Base-by-base conservation (phyloP, 2,329 filamentous ascomycete species). In the Aspergillus tubingensis region DNA sequence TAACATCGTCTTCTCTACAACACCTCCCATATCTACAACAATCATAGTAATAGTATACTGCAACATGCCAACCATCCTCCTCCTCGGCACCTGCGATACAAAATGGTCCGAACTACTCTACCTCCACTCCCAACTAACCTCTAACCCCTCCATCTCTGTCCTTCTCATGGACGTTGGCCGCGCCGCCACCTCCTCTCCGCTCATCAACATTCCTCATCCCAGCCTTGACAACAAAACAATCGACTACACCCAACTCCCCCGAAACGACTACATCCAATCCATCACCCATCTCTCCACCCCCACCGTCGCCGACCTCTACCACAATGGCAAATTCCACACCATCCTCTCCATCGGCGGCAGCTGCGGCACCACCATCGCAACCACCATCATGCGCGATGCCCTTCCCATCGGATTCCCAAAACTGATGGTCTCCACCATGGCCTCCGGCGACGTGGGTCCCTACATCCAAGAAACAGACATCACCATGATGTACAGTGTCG, bases 381-480 rank as follows among this genome's bases (percentile, higher is more conserved):
- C 87, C 0, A 76, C 82, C 0, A 81, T 86, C 0, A 90, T 91
- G 87, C 79, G 85, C 13, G 75, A 82, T 2, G 82, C 80, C 0
- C 70, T 88, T 0, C 88, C 88, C 0, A 79, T 91, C 11, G 87
- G 87, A 0, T 83, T 91, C 54, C 88, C 89, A 0, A 91, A 91
- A 68, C 65, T 91, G 48, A 87, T 91, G 55, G 85, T 91, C 2
- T 88, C 85, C 21, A 91, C 89, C 0, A 84, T 91, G 66, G 88
- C 88, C 0, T 88, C 85, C 32, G 87, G 88, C 2, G 85, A 91
- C 63, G 86, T 86, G 1, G 82, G 81, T 0, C 83, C 84, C 0
- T 84, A 89, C n/a, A 79, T 91, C 1, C 87, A 84, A 43, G 88
- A 90, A 71, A 85, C 84, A 0, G 89, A 91, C 63, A 87, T 91